phyloP scores from a whole-genome alignment of 1,284 basidiomycete genomes.

The Inonotus obliquus region DNA sequence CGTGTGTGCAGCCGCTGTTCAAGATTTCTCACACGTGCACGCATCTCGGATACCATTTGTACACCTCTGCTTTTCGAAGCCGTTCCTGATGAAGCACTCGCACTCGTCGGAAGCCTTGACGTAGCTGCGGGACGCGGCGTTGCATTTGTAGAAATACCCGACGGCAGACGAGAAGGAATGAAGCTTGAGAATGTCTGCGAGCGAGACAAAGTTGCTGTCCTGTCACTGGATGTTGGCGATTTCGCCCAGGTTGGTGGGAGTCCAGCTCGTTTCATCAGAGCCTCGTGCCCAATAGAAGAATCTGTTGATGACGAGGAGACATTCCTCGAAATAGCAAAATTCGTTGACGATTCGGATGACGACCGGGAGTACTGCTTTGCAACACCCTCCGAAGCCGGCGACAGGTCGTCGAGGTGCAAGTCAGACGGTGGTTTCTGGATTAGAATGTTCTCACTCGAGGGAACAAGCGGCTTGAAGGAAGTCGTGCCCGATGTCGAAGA shows the following conservation, averaged over 20 bases:
- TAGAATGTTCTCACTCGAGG: slow-evolving; percentile 29
- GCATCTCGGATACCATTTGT: slow-evolving; percentile 86
- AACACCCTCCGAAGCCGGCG: background rate
- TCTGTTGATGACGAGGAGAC: slow-evolving; percentile 33
- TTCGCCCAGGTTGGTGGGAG: slow-evolving; percentile 43
- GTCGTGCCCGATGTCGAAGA: slow-evolving; percentile 27
- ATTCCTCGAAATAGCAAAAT: slow-evolving; percentile 23
- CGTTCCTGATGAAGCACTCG: slow-evolving; percentile 28
- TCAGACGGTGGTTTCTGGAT: slow-evolving; percentile 57
- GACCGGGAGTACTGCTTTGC: slow-evolving; percentile 19
- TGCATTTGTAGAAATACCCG: slow-evolving; percentile 13
- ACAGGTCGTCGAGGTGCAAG: slow-evolving; percentile 56
- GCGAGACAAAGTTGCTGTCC: slow-evolving; percentile 44
- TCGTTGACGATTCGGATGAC: slow-evolving; percentile 36
- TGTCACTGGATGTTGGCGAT: slow-evolving; percentile 33
- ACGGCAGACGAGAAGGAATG: slow-evolving; percentile 25
- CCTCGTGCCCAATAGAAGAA: slow-evolving; percentile 39
- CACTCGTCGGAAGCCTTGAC: slow-evolving; percentile 9
- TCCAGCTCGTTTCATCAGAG: slow-evolving; percentile 46
- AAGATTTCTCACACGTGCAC: slow-evolving; percentile 70
- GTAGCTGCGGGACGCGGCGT: slow-evolving; percentile 16
- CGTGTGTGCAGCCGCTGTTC: slow-evolving; percentile 82
- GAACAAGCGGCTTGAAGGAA: slow-evolving; percentile 24
- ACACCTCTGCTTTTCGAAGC: slow-evolving; percentile 71
- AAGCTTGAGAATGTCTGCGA: slow-evolving; percentile 54